Evolutionary conservation across 371 early-diverging fungal species (phyloP).

Genomic region (Homolaphlyctis polyrhiza): DNA sequence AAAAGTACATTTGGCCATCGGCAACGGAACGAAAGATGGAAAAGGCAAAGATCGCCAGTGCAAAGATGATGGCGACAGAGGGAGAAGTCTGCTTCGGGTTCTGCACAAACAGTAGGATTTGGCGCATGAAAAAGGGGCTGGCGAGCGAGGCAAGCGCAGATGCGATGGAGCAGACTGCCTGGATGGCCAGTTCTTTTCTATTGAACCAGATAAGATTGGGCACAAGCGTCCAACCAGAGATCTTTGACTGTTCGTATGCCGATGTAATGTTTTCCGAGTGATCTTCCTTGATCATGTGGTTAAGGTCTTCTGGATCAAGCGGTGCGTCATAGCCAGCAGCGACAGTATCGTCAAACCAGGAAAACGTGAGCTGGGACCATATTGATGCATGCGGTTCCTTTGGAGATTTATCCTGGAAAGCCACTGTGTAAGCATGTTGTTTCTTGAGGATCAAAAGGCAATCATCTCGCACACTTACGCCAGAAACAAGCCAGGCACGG

Average conservation of each 20-base stretch:
- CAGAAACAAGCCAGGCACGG: background rate
- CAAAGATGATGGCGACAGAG: constrained; percentile 29
- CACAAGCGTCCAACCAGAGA: background rate
- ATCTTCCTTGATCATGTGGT: background rate
- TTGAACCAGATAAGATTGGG: background rate
- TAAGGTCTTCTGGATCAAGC: constrained; percentile 6
- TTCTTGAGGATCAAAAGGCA: too few relatives aligned
- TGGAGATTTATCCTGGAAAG: background rate
- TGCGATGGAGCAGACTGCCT: background rate
- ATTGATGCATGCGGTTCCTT: background rate
- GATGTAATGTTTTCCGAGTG: background rate
- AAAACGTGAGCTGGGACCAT: constrained; percentile 7
- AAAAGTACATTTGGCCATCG: constrained; percentile 33
- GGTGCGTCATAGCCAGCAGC: constrained; percentile 6
- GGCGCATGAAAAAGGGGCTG: constrained; percentile 30
- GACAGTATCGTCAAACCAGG: constrained; percentile 10
- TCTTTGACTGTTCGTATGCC: background rate
- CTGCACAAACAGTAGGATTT: constrained; percentile 20
- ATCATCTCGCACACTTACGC: too few relatives aligned
- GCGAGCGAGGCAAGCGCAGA: constrained; percentile 20
- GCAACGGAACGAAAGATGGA: constrained; percentile 8
- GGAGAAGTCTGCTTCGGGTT: constrained; percentile 5
- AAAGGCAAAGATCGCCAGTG: constrained; percentile 19
- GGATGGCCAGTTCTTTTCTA: background rate
- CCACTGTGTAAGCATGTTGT: too few relatives aligned